Base-by-base conservation (phyloP, 2,329 filamentous ascomycete species). In the Cladosporium halotolerans region DNA sequence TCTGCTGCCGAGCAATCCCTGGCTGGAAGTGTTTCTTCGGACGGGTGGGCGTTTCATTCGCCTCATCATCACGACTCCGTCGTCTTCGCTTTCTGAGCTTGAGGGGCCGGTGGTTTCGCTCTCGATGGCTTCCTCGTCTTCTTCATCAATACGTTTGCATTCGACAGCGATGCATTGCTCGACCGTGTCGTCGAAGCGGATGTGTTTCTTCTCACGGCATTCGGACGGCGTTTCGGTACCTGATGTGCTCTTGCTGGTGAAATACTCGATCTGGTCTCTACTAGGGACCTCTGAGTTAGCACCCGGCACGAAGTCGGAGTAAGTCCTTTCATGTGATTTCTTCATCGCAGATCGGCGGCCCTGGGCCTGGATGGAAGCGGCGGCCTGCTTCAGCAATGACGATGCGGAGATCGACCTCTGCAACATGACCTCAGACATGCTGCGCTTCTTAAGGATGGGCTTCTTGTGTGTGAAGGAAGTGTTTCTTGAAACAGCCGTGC, bases 81-180 rank as follows among this genome's bases (percentile, higher is more conserved):
- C 88, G 54, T 92, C 86, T 1, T 87, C 88, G 55, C 62, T 64
- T 16, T 68, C 65, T 1, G 63, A 65, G 33, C 59, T 56, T 32
- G 63, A 11, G 65, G 43, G 16, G n/a, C 16, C 34, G 11, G 50
- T 66, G n/a, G 48, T 28, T 58, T 69, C 71, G 16, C 67, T 66
- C 32, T 71, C 68, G 5, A 62, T 58, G 28, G 51, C 62, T 43
- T 62, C 56, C 40, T 70, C 71, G 59, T 71, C 72, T 9, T 87
- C 83, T 28, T 87, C 83, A 45, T 91, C 86, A 19, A 85, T 85
- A 58, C 88, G 83, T 72, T 95, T 95, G 62, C 83, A 79, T 33
- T 97, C 91, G 32, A 99, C 82, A 7, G 93, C 93, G 59, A 96
- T 96, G 68, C 91, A 96, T 68, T 97, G 92, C 68, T 91, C 85